Base-by-base conservation (phyloP, 2,329 filamentous ascomycete genomes). In the Fusarium proliferatum region DNA sequence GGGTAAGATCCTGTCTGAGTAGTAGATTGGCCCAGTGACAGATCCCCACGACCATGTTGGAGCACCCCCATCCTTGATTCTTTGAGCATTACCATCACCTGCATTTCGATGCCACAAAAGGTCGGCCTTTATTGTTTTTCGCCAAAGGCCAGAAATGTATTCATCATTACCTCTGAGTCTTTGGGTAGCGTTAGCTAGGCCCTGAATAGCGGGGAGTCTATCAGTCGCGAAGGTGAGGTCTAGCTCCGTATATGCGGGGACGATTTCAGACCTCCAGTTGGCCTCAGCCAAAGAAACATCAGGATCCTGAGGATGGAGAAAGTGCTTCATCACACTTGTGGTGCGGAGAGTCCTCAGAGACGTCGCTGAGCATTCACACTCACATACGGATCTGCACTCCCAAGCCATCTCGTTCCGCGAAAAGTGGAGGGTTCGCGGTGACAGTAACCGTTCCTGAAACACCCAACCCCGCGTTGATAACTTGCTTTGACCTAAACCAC, bases 1-100 rank as follows among this genome's bases (percentile, higher is more conserved):
- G 9, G 57, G 36, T 26, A 10, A n/a, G 2, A 15, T 13, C 16
- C 21, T 52, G 2, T 60, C 26, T 7, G 8, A n/a, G 15, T 60
- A 60, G 9, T 53, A 30, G 2, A 53, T 23, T 13, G 34, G 51
- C 17, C 38, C 64, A 2, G 28, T 64, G 9, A 66, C 26, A 36
- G 38, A 66, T 17, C 21, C 64, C 64, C 64, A 66, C 4, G 64
- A 66, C 64, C 64, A 66, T 3, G 64, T 39, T 23, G 64, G 60
- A 9, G 43, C 61, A 2, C 52, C 36, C 3, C 62, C 52, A 13
- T 64, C 43, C 3, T 30, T 17, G 4, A 56, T 36, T 43, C 61
- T 53, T 12, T 16, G 41, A 28, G 21, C 33, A 5, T 28, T 21
- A 9, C 10, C 17, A 57, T 62, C 42, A 6, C 4, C 51, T 7